Evolutionary conservation across 1,284 basidiomycete genomes (phyloP).

Genomic region (Mycosarcoma mackinlayi): DNA sequence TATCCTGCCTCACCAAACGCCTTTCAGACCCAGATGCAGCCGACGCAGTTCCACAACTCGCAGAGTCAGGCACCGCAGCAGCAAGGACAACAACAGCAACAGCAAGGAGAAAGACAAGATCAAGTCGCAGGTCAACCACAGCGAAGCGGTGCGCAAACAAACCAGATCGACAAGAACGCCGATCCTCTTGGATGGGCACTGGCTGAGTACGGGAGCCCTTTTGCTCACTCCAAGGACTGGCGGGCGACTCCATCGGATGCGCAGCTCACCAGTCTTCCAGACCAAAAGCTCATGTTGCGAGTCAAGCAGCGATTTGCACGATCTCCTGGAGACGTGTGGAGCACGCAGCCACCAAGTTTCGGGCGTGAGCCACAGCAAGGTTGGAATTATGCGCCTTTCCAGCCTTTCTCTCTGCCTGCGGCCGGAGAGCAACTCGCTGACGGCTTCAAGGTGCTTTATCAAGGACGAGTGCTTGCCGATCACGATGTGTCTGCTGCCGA

Average conservation of each 20-base stretch:
- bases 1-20: too few species aligned
- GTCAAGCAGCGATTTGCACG: constrained; percentile 29
- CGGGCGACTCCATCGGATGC: background rate
- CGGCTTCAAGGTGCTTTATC: constrained; percentile 25
- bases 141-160: background rate
- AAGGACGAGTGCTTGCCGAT: constrained; percentile 11
- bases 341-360: constrained; percentile 15
- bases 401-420: constrained; percentile 3
- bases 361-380: constrained; percentile 1
- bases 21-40: too few species aligned
- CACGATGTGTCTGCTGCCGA: constrained; percentile 29
- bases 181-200: constrained; percentile 6
- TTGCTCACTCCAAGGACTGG: constrained; percentile 10
- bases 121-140: background rate
- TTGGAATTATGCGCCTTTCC: constrained; percentile 4
- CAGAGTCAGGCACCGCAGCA: constrained; percentile 1
- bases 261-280: background rate
- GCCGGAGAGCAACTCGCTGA: constrained; percentile 9
- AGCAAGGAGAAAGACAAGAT: background rate
- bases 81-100: constrained; percentile 3
- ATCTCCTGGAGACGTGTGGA: constrained; percentile 15
- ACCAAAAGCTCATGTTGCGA: constrained; percentile 6
- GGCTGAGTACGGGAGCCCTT: constrained; percentile 3
- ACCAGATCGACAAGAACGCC: constrained; percentile 1
- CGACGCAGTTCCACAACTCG: too few species aligned